These are phyloP conservation scores for Globisporangium solare DNA, from an alignment of 352 stramenopile species.

Conservation along the genomic window DNA sequence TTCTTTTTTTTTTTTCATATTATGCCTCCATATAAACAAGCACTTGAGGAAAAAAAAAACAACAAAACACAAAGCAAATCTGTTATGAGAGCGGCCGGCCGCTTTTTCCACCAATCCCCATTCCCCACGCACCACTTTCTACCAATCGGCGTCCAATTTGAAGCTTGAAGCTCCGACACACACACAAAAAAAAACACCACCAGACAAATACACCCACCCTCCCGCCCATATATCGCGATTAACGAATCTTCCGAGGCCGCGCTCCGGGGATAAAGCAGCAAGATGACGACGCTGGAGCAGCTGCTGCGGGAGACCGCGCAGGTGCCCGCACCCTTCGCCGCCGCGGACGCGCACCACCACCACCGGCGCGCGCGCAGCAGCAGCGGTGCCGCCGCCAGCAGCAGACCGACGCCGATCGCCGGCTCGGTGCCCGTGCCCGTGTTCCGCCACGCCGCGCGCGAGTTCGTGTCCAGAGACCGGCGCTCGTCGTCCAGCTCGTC, in stretches of 20 bases:
- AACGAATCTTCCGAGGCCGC: no score
- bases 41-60: no score
- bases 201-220: neutral
- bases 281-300: constrained; percentile 18
- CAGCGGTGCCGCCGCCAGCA: neutral
- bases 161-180: no score
- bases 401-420: neutral
- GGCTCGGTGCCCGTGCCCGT: constrained; percentile 17
- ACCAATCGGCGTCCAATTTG: no score
- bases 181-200: neutral
- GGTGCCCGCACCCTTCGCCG: neutral
- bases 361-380: neutral
- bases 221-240: no score
- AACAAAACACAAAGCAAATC: no score
- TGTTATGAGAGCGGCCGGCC: no score
- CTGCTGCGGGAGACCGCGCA: constrained; percentile 12
- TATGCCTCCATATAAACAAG: neutral
- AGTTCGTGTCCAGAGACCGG: constrained; percentile 15
- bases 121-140: no score
- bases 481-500: constrained; percentile 19
- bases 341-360: neutral
- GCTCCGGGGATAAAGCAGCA: neutral
- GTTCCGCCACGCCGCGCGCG: constrained; percentile 12
- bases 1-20: neutral
- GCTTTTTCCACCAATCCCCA: no score